Conservation (phyloP, 2,329 filamentous ascomycete genomes). For the Fusarium sp. region DNA sequence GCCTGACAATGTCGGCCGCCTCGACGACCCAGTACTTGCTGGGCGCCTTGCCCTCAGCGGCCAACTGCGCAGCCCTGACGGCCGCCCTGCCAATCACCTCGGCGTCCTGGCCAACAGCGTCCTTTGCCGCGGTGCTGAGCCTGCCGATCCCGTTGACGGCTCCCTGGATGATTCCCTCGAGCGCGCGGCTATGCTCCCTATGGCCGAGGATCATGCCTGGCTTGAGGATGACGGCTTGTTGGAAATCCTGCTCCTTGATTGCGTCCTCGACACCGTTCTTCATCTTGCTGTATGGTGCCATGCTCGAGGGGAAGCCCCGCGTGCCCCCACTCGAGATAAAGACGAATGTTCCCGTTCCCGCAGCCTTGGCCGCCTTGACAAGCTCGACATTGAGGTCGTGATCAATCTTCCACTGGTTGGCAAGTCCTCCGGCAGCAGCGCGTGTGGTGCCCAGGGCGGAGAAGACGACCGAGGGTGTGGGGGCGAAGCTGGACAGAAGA, state of each 20-base stretch:
- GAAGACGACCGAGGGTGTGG: constrained; percentile 74
- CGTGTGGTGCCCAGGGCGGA: constrained; percentile 86
- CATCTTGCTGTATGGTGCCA: constrained; percentile 74
- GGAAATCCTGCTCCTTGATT: constrained; percentile 78
- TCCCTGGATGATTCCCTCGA: constrained; percentile 68
- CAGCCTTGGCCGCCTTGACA: constrained; percentile 78
- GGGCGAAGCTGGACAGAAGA: constrained; percentile 66
- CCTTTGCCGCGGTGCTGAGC: constrained; percentile 67
- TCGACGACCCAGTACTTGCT: constrained; percentile 72
- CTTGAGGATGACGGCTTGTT: constrained; percentile 78
- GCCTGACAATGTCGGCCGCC: constrained; percentile 71
- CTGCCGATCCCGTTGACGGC: constrained; percentile 67
- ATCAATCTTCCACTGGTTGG: constrained; percentile 88
- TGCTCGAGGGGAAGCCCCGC: constrained; percentile 52
- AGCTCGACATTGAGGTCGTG: constrained; percentile 86
- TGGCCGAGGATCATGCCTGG: constrained; percentile 83
- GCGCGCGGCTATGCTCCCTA: constrained; percentile 69
- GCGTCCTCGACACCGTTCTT: constrained; percentile 89
- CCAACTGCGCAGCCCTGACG: constrained; percentile 69
- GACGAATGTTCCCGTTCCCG: constrained; percentile 80
- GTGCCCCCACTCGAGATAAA: constrained; percentile 74
- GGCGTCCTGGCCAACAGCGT: constrained; percentile 79
- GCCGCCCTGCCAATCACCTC: constrained; percentile 78
- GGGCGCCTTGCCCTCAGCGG: constrained; percentile 69
- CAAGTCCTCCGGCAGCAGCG: constrained; percentile 78